Evolutionary conservation across 2,329 filamentous ascomycete species (phyloP).

Genomic region (Cytospora piceicola): DNA sequence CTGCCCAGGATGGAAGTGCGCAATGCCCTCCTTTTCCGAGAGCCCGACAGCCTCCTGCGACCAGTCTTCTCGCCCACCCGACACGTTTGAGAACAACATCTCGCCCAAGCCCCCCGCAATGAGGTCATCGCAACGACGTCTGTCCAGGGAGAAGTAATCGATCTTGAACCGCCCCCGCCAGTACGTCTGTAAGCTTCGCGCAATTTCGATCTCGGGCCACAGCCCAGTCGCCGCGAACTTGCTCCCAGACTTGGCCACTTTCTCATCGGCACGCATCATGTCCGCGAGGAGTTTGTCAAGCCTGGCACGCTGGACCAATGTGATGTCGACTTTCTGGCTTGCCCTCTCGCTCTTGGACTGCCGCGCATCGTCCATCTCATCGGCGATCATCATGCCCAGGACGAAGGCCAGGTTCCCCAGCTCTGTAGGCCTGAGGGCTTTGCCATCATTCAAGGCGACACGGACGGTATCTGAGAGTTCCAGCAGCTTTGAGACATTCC

Average conservation of each 20-base stretch:
- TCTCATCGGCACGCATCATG: constrained; percentile 18
- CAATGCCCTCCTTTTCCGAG: constrained; percentile 25
- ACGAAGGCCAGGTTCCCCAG: constrained; percentile 25
- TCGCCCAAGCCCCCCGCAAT: constrained; percentile 16
- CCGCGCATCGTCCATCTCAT: constrained; percentile 17
- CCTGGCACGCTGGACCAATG: constrained; percentile 17
- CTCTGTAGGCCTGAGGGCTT: constrained; percentile 5
- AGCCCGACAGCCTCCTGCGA: constrained; percentile 10
- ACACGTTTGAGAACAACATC: constrained; percentile 25
- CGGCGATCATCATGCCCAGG: constrained; percentile 26
- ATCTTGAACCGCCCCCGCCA: constrained; percentile 27
- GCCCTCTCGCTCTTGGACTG: neutral
- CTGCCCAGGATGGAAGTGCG: constrained; percentile 19
- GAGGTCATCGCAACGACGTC: constrained; percentile 10
- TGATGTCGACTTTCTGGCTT: constrained; percentile 15
- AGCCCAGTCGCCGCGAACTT: neutral
- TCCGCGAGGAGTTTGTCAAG: constrained; percentile 30
- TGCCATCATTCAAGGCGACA: constrained; percentile 13
- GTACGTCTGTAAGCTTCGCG: constrained; percentile 14
- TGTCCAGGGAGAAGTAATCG: constrained; percentile 23
- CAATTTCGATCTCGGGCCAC: constrained; percentile 16
- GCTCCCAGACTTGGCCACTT: neutral
- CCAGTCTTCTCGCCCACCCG: constrained; percentile 20
- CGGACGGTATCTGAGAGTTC: constrained; percentile 24
- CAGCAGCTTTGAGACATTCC: constrained; percentile 28